phyloP scores from a whole-genome alignment of 176 grass and related monocot species.

The Bothriochloa decipiens region DNA sequence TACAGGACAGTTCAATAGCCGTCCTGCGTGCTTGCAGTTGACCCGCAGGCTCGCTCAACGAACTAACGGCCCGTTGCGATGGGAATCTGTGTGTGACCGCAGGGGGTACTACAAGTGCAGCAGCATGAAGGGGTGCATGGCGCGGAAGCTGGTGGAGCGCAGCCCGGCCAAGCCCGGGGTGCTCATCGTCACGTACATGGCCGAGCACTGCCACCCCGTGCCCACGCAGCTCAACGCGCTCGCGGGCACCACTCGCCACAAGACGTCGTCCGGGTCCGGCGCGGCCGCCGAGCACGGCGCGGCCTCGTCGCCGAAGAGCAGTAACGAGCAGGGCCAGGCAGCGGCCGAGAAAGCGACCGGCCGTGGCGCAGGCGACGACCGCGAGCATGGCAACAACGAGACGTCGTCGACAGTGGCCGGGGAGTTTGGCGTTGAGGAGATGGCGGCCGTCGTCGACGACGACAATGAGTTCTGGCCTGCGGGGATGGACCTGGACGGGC shows the following conservation, averaged over 20 bases:
- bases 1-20: background rate
- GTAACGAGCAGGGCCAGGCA: conserved; percentile 10
- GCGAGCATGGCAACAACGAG: conserved; percentile 41
- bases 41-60: background rate
- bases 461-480: conserved; percentile 46
- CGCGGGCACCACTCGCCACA: conserved; percentile 82
- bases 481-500: conserved; percentile 56
- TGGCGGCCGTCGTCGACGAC: conserved; percentile 34
- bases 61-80: background rate
- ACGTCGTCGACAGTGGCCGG: background rate
- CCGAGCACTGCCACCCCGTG: conserved; percentile 87
- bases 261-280: conserved; percentile 30
- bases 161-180: conserved; percentile 70
- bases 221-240: conserved; percentile 90
- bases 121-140: conserved; percentile 92
- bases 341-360: background rate
- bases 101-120: conserved; percentile 97
- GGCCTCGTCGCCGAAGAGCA: conserved; percentile 31
- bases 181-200: conserved; percentile 90
- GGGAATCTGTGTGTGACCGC: conserved; percentile 7
- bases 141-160: conserved; percentile 91
- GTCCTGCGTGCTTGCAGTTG: conserved; percentile 7
- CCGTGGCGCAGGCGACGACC: background rate
- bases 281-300: background rate
- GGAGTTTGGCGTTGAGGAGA: conserved; percentile 3